Evolutionary conservation across 495 filamentous ascomycete species (phyloP), one percentile per base, ranked within the genome.

Genomic region (Elaphomyces granulatus): DNA sequence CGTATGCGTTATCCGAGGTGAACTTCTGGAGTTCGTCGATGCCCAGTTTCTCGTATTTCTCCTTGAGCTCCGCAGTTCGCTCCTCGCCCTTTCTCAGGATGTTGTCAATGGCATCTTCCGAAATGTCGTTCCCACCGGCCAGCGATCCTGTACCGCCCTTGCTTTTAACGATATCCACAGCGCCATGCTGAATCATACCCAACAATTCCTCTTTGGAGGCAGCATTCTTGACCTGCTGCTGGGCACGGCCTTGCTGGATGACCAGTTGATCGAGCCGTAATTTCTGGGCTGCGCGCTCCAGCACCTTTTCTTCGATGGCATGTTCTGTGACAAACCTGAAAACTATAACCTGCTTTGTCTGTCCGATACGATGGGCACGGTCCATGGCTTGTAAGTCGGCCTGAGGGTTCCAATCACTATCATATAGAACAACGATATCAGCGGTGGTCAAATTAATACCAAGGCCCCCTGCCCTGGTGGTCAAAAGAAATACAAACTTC

Each of bases 351-450:
- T 99, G 90, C 60, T 99, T 99, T 1, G 84, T 99, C 60, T 99
- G 90, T 34, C 90, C 90, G 53, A 98, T 98, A 61, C 90, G 83
- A 66, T 98, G 90, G 20, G 90, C 90, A 46, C 90, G 82, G 46
- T 98, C 90, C 90, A 98, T 98, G 32, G 90, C 90, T 61, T 98
- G 90, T 34, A 98, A 59, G 75, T 99, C 90, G 12, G 90, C 90
- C 59, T 99, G 90, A 4, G 90, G 90, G 48, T 99, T 99, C 90
- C 90, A 99, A 54, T 99, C 90, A 55, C 87, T 94, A 55, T 99
- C 90, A 53, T 87, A 99, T n/a, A 99, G 76, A 15, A 99, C 77
- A 28, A 99, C 90, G 47, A 99, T 90, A 50, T 99, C 90, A 20
- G 90, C 90, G 41, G 72, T 80, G 3, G 90, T 99, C 55, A 99